These are phyloP conservation scores for Hypoxylon lienhwacheense DNA, from an alignment of 495 filamentous ascomycete genomes.

Conservation along the genomic window DNA sequence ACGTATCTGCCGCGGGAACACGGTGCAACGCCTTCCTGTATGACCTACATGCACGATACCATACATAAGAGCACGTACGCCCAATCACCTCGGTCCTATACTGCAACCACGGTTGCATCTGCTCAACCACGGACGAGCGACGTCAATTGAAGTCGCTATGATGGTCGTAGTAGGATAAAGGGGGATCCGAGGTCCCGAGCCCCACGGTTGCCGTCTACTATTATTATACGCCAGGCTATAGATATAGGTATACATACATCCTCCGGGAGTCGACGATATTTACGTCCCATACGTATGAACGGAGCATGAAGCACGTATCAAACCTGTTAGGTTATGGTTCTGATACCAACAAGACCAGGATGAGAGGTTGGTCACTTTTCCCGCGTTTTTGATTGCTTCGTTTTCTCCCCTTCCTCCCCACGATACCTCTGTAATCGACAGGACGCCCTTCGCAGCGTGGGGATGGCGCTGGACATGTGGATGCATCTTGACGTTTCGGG, in stretches of 20 bases:
- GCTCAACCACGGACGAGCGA: constrained; percentile 25
- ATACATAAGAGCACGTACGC: constrained; percentile 19
- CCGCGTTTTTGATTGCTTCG: constrained; percentile 9
- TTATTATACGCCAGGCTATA: background rate
- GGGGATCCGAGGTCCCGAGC: constrained; percentile 28
- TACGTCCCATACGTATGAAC: no score
- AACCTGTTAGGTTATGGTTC: background rate
- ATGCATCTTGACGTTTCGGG: constrained; percentile 32
- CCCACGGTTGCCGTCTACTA: constrained; percentile 17
- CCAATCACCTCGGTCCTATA: constrained; percentile 25
- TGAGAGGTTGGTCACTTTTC: constrained; percentile 4
- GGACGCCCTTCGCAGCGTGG: constrained; percentile 23
- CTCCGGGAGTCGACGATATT: background rate
- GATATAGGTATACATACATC: background rate
- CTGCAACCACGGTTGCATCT: constrained; percentile 27
- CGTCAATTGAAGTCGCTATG: constrained; percentile 25
- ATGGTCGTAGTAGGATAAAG: constrained; percentile 26
- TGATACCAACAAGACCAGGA: constrained; percentile 6
- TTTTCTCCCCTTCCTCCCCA: background rate
- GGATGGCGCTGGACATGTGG: constrained; percentile 31
- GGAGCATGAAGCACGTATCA: background rate
- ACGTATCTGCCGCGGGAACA: constrained; percentile 31
- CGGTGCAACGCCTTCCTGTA: constrained; percentile 34
- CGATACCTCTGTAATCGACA: constrained; percentile 5
- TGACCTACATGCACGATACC: constrained; percentile 38